Evolutionary conservation across 805 yeast species (phyloP), one percentile per base, ranked within the genome.

Genomic region (Naumovozyma baii): DNA sequence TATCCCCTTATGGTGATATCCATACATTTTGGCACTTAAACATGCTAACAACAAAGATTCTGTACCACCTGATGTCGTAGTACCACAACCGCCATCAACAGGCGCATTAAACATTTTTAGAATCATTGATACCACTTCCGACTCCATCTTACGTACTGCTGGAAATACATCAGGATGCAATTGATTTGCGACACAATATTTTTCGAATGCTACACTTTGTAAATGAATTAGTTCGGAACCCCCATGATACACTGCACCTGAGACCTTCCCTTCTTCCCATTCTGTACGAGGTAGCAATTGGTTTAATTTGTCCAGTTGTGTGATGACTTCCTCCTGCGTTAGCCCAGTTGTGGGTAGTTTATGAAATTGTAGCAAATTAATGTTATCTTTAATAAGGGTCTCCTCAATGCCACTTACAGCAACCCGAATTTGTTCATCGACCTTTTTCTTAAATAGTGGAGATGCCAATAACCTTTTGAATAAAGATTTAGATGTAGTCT

Each of bases 181-280:
- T 63, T 92, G 98, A 63, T 92, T 90, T 2, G 96, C 86, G 18
- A 88, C 87, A 4, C 92, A 76, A 59, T 75, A 88, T 53, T 73
- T 72, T 39, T 76, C 73, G 59, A 76, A 88, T 0, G 95, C 92
- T 40, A 72, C 62, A 7, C 92, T 65, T 62, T 92, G 97, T 29
- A 92, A 66, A 30, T 71, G 65, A 30, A 83, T 68, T 39, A 90
- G 62, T 25, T 83, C 84, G n/a, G 70, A 66, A 12, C 96, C 96
- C 22, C 97, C 96, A 52, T 92, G 97, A 54, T 90, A 90, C 9
- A 90, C 96, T 0, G 96, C 97, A 4, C 98, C 98, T 14, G 94
- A 83, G 3, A 90, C 82, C 49, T 77, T 72, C 4, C 98, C 98
- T 32, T 70, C 68, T 55, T 79, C 72, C 96, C 96, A 90, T 40